Evolutionary conservation across 192 early-diverging fungal genomes (phyloP).

Genomic region (Coemansia reversa): DNA sequence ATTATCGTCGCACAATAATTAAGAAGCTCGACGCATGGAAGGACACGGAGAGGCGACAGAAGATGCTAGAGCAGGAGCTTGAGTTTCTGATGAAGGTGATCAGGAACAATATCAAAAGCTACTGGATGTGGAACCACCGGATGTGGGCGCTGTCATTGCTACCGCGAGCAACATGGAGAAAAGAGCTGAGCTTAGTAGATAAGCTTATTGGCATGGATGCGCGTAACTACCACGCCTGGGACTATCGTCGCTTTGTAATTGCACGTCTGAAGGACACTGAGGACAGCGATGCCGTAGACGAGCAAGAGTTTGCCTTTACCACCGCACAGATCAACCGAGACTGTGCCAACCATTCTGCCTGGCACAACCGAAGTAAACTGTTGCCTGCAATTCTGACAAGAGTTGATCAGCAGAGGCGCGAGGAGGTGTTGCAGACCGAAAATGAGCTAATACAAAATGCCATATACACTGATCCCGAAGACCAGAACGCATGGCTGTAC

Average conservation of each 20-base stretch:
- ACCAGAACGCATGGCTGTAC: conserved; percentile 98
- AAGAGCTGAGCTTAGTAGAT: conserved; percentile 73
- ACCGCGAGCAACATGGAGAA: conserved; percentile 73
- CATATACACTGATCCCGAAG: conserved; percentile 93
- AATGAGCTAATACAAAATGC: conserved; percentile 85
- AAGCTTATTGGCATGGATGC: conserved; percentile 85
- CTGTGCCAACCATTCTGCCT: conserved; percentile 98
- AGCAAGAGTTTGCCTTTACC: conserved; percentile 83
- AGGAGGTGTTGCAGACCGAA: conserved; percentile 57
- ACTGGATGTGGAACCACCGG: conserved; percentile 98
- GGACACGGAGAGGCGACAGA: conserved; percentile 14
- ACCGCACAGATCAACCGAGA: conserved; percentile 86
- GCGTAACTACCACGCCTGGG: conserved; percentile 98
- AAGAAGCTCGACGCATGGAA: conserved; percentile 16
- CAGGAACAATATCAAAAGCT: conserved; percentile 84
- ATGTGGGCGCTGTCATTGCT: conserved; percentile 82
- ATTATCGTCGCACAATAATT: conserved; percentile 79
- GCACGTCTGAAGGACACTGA: conserved; percentile 28
- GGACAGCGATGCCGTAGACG: conserved; percentile 14
- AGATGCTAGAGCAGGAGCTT: conserved; percentile 62
- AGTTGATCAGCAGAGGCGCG: conserved; percentile 4
- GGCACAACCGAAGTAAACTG: conserved; percentile 92
- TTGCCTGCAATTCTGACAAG: conserved; percentile 48
- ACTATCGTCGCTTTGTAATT: conserved; percentile 90
- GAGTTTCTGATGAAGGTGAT: conserved; percentile 73